Evolutionary conservation across 441 rosid genomes (phyloP).

Genomic region (Brassica balearica): DNA sequence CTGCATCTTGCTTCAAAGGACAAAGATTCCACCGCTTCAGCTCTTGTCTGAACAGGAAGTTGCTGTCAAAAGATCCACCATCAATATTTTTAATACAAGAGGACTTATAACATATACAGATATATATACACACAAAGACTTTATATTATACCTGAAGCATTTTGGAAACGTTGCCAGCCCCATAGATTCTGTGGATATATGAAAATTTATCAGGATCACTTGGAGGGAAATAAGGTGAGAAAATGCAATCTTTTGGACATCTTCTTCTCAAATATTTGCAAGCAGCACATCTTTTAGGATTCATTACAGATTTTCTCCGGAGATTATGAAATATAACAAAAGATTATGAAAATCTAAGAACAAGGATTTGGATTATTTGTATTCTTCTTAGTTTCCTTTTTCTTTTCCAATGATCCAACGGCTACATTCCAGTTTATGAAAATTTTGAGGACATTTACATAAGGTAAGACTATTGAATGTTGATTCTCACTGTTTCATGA

Average conservation of each 20-base stretch:
- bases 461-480: not conserved
- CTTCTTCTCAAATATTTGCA: conserved; percentile 2
- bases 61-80: conserved; percentile 1
- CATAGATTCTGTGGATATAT: conserved; percentile 8
- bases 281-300: conserved; percentile 8
- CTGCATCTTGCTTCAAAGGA: not conserved
- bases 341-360: not conserved
- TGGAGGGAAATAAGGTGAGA: conserved; percentile 3
- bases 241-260: conserved; percentile 11
- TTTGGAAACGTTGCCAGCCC: not conserved
- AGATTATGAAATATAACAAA: not conserved
- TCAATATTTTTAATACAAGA: not conserved
- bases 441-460: not conserved
- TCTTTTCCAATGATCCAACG: not conserved
- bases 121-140: not conserved
- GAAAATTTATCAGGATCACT: conserved; percentile 4
- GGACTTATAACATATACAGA: not conserved
- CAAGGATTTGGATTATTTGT: not conserved
- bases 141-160: not conserved
- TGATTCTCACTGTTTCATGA: not conserved
- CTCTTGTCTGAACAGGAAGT: conserved; percentile 9
- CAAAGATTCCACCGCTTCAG: not conserved
- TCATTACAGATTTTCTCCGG: not conserved
- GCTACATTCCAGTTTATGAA: not conserved
- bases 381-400: not conserved